These are phyloP conservation scores for Phytopythium oedochilum DNA, from an alignment of 352 stramenopile species.

Conservation along the genomic window DNA sequence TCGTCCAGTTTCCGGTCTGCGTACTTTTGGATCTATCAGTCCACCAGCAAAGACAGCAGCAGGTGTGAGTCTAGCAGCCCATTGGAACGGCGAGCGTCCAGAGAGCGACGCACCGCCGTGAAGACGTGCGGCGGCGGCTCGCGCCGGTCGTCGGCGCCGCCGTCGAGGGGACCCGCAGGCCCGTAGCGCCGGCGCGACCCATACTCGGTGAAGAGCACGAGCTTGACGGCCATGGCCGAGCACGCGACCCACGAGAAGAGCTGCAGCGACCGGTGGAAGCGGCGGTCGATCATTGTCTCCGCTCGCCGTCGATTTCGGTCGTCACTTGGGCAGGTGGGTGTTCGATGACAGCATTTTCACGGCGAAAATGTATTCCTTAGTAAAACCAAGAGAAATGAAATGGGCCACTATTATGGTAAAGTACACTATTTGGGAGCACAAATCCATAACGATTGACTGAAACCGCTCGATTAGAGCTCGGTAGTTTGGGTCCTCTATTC, in stretches of 20 bases:
- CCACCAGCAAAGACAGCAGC: background rate
- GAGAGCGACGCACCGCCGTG: constrained; percentile 48
- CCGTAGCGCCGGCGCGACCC: constrained; percentile 35
- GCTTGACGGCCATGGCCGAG: constrained; percentile 72
- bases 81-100: too few species aligned
- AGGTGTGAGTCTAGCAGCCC: constrained; percentile 12
- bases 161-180: constrained; percentile 43
- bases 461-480: too few species aligned
- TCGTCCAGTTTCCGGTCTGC: constrained; percentile 80
- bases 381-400: too few species aligned
- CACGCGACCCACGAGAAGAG: constrained; percentile 81
- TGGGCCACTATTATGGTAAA: too few species aligned
- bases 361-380: too few species aligned
- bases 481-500: too few species aligned
- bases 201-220: constrained; percentile 86
- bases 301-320: too few species aligned
- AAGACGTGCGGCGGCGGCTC: constrained; percentile 72
- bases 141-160: constrained; percentile 33
- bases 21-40: constrained; percentile 58
- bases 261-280: constrained; percentile 80
- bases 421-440: too few species aligned
- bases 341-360: too few species aligned
- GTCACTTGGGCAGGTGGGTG: too few species aligned
- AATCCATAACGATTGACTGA: too few species aligned
- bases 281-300: constrained; percentile 72